Percentiles rank a stretch among this genome's conserved stretches.
These are phyloP conservation scores for Eucalyptus sp. DNA, from an alignment of 345 rosid genomes.

Conservation along the genomic window DNA sequence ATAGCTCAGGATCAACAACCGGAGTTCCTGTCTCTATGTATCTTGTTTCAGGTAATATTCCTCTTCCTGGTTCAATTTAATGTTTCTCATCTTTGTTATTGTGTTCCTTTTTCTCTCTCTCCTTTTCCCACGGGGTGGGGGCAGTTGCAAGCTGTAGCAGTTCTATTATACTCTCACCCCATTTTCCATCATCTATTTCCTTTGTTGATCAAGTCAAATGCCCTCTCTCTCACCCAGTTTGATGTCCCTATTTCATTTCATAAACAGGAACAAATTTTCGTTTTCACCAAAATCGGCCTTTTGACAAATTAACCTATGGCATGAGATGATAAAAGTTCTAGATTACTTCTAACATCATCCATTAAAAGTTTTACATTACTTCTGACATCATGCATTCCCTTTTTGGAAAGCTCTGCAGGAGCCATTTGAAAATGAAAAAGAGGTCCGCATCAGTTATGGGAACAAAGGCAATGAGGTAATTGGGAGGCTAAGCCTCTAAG, in stretches of 20 bases:
- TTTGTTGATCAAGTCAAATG: not conserved
- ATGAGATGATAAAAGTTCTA: not conserved
- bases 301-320: not conserved
- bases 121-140: not conserved
- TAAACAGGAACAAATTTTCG: not conserved
- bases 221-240: not conserved
- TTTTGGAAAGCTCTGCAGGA: conserved; percentile 33
- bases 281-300: not conserved
- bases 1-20: conserved; percentile 52
- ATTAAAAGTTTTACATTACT: not conserved
- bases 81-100: not conserved
- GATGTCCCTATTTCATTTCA: not conserved
- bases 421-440: conserved; percentile 33
- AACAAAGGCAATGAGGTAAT: conserved; percentile 95
- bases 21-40: conserved; percentile 72
- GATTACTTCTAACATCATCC: not conserved
- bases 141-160: not conserved
- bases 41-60: conserved; percentile 66
- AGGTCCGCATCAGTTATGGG: conserved; percentile 85
- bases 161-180: not conserved
- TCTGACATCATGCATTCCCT: not conserved
- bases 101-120: not conserved
- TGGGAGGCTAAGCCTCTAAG: not conserved
- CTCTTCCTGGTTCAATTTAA: not conserved
- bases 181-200: not conserved